Evolutionary conservation across 2,329 filamentous ascomycete genomes (phyloP).

Genomic region (Elsinoe ampelina): DNA sequence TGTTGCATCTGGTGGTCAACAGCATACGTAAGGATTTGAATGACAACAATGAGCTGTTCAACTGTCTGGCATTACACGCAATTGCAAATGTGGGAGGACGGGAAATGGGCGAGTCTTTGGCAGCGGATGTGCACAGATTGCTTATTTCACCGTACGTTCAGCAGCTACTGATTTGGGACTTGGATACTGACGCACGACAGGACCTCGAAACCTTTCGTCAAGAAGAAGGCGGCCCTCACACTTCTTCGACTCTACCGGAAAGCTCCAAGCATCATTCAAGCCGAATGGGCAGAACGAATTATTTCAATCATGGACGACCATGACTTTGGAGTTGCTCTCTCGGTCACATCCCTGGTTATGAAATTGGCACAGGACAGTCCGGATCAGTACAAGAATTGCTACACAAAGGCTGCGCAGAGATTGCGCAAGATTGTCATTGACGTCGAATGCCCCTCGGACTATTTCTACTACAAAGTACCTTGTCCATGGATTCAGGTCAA

Average conservation of each 20-base stretch:
- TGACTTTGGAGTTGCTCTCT: slow-evolving; percentile 88
- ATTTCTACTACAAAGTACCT: slow-evolving; percentile 98
- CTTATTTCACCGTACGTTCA: slow-evolving; percentile 79
- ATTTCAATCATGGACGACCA: slow-evolving; percentile 97
- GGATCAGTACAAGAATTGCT: slow-evolving; percentile 90
- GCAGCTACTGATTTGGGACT: slow-evolving; percentile 22
- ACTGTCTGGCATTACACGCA: slow-evolving; percentile 90
- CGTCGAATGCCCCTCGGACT: slow-evolving; percentile 79
- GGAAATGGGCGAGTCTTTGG: slow-evolving; percentile 94
- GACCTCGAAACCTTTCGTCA: slow-evolving; percentile 91
- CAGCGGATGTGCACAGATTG: slow-evolving; percentile 81
- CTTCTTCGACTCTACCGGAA: slow-evolving; percentile 90
- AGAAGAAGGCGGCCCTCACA: slow-evolving; percentile 96
- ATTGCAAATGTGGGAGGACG: slow-evolving; percentile 95
- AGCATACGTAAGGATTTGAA: slow-evolving; percentile 93
- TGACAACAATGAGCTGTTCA: slow-evolving; percentile 94
- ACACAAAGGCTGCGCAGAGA: slow-evolving; percentile 82
- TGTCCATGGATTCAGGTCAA: slow-evolving; percentile 99
- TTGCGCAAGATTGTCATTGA: slow-evolving; percentile 87
- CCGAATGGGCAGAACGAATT: slow-evolving; percentile 95
- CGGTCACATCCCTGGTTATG: slow-evolving; percentile 92
- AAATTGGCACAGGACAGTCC: slow-evolving; percentile 84
- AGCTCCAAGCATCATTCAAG: slow-evolving; percentile 83
- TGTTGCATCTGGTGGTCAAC: slow-evolving; percentile 93
- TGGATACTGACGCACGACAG: slow-evolving; percentile 28